phyloP scores from a whole-genome alignment of 306 rosid genomes.

The Gynostemma pentaphyllum region DNA sequence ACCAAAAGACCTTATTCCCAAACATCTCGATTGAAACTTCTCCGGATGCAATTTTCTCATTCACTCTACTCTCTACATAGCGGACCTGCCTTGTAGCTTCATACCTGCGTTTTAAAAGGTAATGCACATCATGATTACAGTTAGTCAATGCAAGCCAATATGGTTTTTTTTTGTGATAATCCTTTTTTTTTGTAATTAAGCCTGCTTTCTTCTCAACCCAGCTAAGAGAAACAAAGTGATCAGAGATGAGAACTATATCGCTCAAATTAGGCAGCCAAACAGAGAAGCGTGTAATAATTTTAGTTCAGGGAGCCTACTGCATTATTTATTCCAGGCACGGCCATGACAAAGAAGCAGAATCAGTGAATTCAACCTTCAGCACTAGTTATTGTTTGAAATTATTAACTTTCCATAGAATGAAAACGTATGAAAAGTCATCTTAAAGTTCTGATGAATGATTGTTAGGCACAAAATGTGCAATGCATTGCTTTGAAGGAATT shows the following conservation, averaged over 20 bases:
- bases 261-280: background rate
- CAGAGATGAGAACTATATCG: background rate
- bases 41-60: conserved; percentile 44
- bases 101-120: conserved; percentile 33
- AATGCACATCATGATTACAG: background rate
- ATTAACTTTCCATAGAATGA: too few relatives aligned
- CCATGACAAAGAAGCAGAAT: background rate
- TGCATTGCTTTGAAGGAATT: too few relatives aligned
- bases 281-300: background rate
- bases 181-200: background rate
- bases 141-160: background rate
- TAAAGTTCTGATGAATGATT: too few relatives aligned
- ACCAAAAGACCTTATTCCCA: conserved; percentile 47
- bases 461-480: too few relatives aligned
- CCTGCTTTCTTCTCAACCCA: background rate
- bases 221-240: background rate
- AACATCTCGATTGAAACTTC: conserved; percentile 42
- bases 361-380: too few relatives aligned
- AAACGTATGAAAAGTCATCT: too few relatives aligned
- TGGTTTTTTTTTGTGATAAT: background rate
- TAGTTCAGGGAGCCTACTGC: background rate
- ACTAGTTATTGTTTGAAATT: too few relatives aligned
- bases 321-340: background rate
- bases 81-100: conserved; percentile 74
- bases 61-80: conserved; percentile 38